Evolutionary conservation across 306 rosid genomes (phyloP).

Genomic region (Cicer chorassanicum): DNA sequence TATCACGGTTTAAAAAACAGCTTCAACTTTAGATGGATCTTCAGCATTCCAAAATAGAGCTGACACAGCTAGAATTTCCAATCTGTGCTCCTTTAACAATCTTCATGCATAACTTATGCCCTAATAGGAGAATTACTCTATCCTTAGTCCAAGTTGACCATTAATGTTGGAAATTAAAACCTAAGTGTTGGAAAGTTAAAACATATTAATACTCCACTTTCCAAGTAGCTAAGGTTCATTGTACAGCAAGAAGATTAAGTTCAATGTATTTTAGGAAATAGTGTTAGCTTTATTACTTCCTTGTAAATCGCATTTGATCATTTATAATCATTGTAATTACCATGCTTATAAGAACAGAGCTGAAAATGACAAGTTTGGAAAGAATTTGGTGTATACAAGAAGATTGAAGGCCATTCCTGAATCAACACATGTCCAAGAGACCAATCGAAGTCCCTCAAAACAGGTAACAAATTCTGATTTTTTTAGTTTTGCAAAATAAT

Average conservation of each 20-base stretch:
- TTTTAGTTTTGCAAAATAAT: not conserved
- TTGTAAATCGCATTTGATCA: not conserved
- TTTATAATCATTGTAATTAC: not conserved
- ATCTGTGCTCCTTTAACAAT: constrained; percentile 7
- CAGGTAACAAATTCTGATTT: not conserved
- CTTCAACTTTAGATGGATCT: not conserved
- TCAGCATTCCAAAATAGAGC: constrained; percentile 15
- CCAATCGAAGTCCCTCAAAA: not conserved
- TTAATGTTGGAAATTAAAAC: not conserved
- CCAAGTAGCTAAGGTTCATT: not conserved
- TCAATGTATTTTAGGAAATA: not conserved
- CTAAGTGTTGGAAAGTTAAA: not conserved
- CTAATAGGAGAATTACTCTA: constrained; percentile 3
- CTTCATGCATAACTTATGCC: constrained; percentile 5
- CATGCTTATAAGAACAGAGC: not conserved
- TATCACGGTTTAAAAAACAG: not conserved
- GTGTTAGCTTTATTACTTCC: not conserved
- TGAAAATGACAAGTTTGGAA: not conserved
- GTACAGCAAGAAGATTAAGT: not conserved
- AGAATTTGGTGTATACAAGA: not conserved
- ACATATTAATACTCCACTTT: not conserved
- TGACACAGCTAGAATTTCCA: not conserved
- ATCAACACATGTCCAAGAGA: not conserved
- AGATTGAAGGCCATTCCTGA: not conserved
- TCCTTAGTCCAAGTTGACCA: constrained; percentile 26